Base-by-base conservation (phyloP, 768 basidiomycete species). In the Suillus placidus region DNA sequence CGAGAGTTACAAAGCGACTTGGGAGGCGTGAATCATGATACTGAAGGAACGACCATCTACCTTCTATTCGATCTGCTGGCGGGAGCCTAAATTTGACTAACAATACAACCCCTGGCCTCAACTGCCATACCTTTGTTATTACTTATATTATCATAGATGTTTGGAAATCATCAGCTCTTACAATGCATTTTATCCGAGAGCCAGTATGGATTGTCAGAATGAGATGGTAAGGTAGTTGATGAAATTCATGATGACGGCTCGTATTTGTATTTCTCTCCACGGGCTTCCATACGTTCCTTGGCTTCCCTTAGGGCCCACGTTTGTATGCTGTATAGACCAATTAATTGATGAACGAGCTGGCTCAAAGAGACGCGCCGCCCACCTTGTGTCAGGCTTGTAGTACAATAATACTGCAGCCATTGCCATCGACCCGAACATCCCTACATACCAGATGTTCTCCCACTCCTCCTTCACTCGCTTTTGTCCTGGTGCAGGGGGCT, bases 301-400 rank as follows among this genome's bases (percentile, higher is more conserved):
- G 95, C 95, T 77, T 97, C 95, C 69, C 89, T 84, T 74, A 95
- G 79, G 38, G 95, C 95, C 95, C 95, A 97, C 1, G 90, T 87
- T 79, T 94, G 91, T 79, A 97, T 92, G 75, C 95, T 97, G 71
- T 42, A 65, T 47, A 55, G 26, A 49, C 37, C 6, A 56, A 30
- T 18, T 55, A 45, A 20, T 54, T 26, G 8, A 16, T 60, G 52
- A 67, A 61, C 58, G 52, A n/a, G 12, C 12, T 34, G 42, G 38
- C 65, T 30, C 63, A 61, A 55, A 62, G 60, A 12, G 35, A 14
- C 32, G 37, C 2, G 6, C 40, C 5, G 68, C 91, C 66, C 69
- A 95, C 95, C 91, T 94, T 20, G 93, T 95, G 74, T 97, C 93
- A 3, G 95, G 95, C 79, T 96, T 96, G 82, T 95, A 96, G 78